phyloP scores from a whole-genome alignment of 2,329 filamentous ascomycete genomes.

The Paraphoma chrysanthemicola region DNA sequence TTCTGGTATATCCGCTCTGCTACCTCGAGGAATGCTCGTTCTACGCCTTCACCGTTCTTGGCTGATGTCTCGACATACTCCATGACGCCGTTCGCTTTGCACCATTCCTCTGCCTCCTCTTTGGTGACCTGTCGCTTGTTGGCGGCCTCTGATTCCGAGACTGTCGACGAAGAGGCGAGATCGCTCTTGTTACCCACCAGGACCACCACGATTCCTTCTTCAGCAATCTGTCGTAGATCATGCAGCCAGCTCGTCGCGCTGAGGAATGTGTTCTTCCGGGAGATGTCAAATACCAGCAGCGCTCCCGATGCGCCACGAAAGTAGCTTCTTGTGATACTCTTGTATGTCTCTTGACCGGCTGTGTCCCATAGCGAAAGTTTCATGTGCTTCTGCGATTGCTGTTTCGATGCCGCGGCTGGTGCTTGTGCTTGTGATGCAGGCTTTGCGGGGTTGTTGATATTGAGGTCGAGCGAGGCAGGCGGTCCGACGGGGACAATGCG shows the following conservation, averaged over 20 bases:
- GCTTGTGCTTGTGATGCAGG: slow-evolving; percentile 15
- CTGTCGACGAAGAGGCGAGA: slow-evolving; percentile 63
- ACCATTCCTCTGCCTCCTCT: slow-evolving; percentile 91
- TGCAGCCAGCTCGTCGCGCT: slow-evolving; percentile 93
- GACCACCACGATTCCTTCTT: slow-evolving; percentile 93
- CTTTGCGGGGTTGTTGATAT: slow-evolving; percentile 58
- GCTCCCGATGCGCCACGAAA: slow-evolving; percentile 82
- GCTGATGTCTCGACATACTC: slow-evolving; percentile 96
- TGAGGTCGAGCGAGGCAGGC: slow-evolving; percentile 69
- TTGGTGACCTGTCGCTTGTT: slow-evolving; percentile 80
- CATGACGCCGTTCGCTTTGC: slow-evolving; percentile 80
- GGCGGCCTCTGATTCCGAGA: slow-evolving; percentile 46
- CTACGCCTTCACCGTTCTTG: slow-evolving; percentile 93
- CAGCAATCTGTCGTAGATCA: slow-evolving; percentile 92
- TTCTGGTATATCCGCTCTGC: slow-evolving; percentile 96
- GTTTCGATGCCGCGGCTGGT: slow-evolving; percentile 34
- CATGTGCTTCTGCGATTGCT: slow-evolving; percentile 74
- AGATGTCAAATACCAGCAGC: slow-evolving; percentile 94
- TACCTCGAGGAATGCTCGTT: slow-evolving; percentile 90
- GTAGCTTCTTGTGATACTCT: slow-evolving; percentile 92
- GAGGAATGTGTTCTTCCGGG: slow-evolving; percentile 80
- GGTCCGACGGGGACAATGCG: slow-evolving; percentile 90
- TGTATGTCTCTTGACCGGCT: slow-evolving; percentile 96
- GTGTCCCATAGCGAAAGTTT: slow-evolving; percentile 96
- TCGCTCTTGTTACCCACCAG: slow-evolving; percentile 96